Evolutionary conservation across 1,139 yeast species (phyloP), one percentile per base, ranked within the genome.

Genomic region (Kodamaea arcana): DNA sequence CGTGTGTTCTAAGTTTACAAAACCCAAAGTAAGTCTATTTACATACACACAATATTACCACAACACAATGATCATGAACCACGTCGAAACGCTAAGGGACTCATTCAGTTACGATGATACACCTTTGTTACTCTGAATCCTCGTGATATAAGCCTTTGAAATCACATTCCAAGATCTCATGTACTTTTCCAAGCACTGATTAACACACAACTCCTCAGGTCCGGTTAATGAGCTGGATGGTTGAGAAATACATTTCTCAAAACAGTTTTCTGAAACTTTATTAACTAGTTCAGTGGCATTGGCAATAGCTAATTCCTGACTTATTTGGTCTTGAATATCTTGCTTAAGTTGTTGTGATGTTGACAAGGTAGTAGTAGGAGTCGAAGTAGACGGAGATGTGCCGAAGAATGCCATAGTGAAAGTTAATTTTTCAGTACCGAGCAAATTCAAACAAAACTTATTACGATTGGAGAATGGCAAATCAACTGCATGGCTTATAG

Each of bases 121-220:
- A n/a, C n/a, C n/a, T n/a, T n/a, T n/a, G n/a, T n/a, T n/a, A n/a
- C n/a, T n/a, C n/a, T 83, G 92, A 48, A 87, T 83, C 58, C 95
- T 75, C 17, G 78, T 58, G 36, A 86, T 77, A 57, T 87, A 87
- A 11, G 86, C 68, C 57, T 78, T 80, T 21, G 95, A 84, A 35
- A 88, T 69, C 36, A 82, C 71, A 54, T 87, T 87, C 96, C 96
- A 88, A 27, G 94, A 80, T 58, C 84, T 75, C 94, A 88, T 83
- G 62, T 86, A 88, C 64, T 87, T 88, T 45, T 83, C 83, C 53
- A 85, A 72, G 57, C 97, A 88, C 55, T 80, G 83, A 44, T 72
- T 76, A 35, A 87, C 72, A 60, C 96, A 87, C 16, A 41, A 44
- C 35, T 62, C 60, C 41, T 67, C 66, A 29, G 48, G 56, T 6